phyloP scores from a whole-genome alignment of 1,284 basidiomycete species.

The Austropuccinia psidii region DNA sequence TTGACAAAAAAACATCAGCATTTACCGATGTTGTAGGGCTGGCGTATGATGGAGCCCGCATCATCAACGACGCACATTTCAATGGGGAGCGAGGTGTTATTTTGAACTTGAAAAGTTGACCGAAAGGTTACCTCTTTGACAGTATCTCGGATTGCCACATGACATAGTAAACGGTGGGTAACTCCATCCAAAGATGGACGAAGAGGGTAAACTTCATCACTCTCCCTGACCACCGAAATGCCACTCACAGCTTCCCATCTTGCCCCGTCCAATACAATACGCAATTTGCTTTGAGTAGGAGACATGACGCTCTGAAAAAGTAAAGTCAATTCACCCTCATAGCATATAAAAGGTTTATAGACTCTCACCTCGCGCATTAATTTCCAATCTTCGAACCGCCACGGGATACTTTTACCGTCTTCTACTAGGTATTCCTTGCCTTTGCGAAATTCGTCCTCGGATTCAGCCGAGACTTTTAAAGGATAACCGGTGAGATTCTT shows the following conservation, averaged over 20 bases:
- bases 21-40: conserved; percentile 74
- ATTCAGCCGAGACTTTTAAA: conserved; percentile 56
- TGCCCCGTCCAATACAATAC: conserved; percentile 74
- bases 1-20: not conserved
- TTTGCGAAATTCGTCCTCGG: conserved; percentile 51
- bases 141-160: conserved; percentile 82
- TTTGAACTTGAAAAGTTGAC: conserved; percentile 88
- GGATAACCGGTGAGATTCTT: conserved; percentile 81
- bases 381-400: conserved; percentile 97
- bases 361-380: conserved; percentile 73
- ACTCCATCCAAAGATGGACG: conserved; percentile 70
- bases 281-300: conserved; percentile 71
- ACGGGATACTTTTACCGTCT: conserved; percentile 74
- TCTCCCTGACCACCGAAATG: conserved; percentile 88
- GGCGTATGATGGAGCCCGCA: conserved; percentile 68
- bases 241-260: conserved; percentile 83
- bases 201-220: conserved; percentile 79
- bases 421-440: conserved; percentile 49
- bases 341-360: too few relatives aligned
- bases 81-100: conserved; percentile 82
- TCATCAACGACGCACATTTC: conserved; percentile 87
- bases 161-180: conserved; percentile 75
- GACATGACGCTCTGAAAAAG: conserved; percentile 65
- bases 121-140: conserved; percentile 92
- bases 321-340: too few relatives aligned